Conservation (phyloP, 192 early-diverging fungal genomes). For the Thoreauomyces humboldtii region DNA sequence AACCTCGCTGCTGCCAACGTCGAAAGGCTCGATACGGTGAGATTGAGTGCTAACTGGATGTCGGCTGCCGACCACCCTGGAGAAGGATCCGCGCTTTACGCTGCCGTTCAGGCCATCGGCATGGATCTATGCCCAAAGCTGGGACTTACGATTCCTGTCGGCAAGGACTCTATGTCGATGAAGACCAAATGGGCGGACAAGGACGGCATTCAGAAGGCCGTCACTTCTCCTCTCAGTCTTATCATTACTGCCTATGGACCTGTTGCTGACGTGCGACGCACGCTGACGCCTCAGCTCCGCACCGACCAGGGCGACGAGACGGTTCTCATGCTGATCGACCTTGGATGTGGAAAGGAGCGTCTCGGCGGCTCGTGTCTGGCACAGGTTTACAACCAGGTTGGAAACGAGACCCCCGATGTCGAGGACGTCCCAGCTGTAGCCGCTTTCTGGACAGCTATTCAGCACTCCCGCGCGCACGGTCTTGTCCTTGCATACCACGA, state of each 20-base stretch:
- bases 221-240: conserved; percentile 88
- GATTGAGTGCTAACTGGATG: conserved; percentile 99
- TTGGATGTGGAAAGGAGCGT: conserved; percentile 78
- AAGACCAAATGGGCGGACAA: conserved; percentile 82
- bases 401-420: conserved; percentile 81
- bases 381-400: conserved; percentile 88
- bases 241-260: conserved; percentile 92
- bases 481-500: conserved; percentile 95
- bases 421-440: conserved; percentile 68
- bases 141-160: conserved; percentile 94
- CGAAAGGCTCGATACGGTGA: conserved; percentile 64
- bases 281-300: conserved; percentile 84
- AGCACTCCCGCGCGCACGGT: conserved; percentile 47
- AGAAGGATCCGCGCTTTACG: conserved; percentile 90
- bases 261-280: conserved; percentile 80
- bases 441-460: conserved; percentile 78
- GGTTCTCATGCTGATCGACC: conserved; percentile 80
- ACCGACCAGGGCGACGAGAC: conserved; percentile 46
- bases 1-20: conserved; percentile 91
- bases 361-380: conserved; percentile 92
- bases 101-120: conserved; percentile 90
- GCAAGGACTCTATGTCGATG: conserved; percentile 99
- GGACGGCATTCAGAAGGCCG: conserved; percentile 46
- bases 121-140: conserved; percentile 89
- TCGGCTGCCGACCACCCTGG: conserved; percentile 84